Percentiles rank a stretch among this genome's conserved stretches.
phyloP scores from a whole-genome alignment of 179 eudicot species.

The Heliamphora pulchella region DNA sequence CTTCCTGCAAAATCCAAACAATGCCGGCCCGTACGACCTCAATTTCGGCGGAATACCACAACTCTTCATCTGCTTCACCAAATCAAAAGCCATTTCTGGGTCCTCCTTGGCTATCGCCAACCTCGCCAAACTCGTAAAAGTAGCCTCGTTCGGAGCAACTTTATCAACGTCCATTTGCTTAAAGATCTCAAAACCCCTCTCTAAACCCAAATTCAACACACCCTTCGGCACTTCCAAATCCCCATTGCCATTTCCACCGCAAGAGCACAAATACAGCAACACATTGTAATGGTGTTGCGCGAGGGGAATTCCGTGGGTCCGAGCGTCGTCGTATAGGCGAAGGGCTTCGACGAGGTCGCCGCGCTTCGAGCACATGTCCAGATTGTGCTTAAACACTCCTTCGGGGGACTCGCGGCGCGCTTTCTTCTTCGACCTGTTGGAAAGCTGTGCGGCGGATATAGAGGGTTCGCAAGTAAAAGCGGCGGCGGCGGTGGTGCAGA shows the following conservation, averaged over 20 bases:
- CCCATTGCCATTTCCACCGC: constrained; percentile 2
- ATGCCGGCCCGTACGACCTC: constrained; percentile 85
- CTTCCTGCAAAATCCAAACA: constrained; percentile 66
- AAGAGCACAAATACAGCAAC: constrained; percentile 58
- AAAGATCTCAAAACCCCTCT: constrained; percentile 78
- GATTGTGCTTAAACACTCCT: constrained; percentile 33
- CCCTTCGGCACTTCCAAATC: not conserved
- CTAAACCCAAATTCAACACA: constrained; percentile 28
- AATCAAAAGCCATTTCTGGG: constrained; percentile 78
- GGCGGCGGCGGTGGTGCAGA: constrained; percentile 7
- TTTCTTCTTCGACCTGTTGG: constrained; percentile 31
- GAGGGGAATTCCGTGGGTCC: constrained; percentile 30
- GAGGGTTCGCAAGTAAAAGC: constrained; percentile 16
- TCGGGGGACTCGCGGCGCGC: constrained; percentile 45
- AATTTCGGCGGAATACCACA: constrained; percentile 54
- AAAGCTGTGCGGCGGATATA: not conserved
- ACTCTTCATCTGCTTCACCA: constrained; percentile 60
- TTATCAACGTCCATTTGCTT: constrained; percentile 52
- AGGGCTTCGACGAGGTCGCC: constrained; percentile 53
- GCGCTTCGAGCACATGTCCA: constrained; percentile 59
- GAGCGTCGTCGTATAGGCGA: constrained; percentile 49
- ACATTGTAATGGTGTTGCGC: constrained; percentile 54
- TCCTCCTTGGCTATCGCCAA: constrained; percentile 64
- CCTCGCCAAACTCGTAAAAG: constrained; percentile 80
- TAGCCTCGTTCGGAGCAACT: constrained; percentile 77